phyloP scores from a whole-genome alignment of 805 yeast species.

The Wickerhamia fluorescens region DNA sequence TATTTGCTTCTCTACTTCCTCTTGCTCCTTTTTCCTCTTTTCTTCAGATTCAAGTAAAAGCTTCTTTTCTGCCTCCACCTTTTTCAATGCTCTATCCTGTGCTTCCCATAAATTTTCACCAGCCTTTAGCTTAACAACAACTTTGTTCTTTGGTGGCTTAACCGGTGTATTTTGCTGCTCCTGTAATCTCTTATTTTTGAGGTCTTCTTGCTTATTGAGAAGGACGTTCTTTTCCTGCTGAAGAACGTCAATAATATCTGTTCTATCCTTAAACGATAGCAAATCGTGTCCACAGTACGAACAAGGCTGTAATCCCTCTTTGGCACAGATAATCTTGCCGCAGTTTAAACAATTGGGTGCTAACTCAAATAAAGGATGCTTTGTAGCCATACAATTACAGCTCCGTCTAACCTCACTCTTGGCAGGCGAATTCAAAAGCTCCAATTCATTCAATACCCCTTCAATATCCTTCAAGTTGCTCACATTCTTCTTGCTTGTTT shows the following conservation, averaged over 20 bases:
- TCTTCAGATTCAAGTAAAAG: conserved; percentile 16
- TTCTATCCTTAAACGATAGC: conserved; percentile 54
- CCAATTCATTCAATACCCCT: conserved; percentile 49
- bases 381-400: conserved; percentile 81
- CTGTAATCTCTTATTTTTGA: conserved; percentile 12
- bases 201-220: conserved; percentile 14
- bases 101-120: conserved; percentile 61
- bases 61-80: conserved; percentile 42
- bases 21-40: conserved; percentile 14
- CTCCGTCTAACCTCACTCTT: conserved; percentile 13
- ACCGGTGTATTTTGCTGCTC: conserved; percentile 9
- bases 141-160: conserved; percentile 20
- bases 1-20: conserved; percentile 34
- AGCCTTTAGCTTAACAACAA: conserved; percentile 48
- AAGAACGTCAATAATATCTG: conserved; percentile 47
- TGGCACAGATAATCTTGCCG: conserved; percentile 86
- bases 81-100: conserved; percentile 58
- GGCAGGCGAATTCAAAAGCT: conserved; percentile 23
- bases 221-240: conserved; percentile 42
- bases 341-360: conserved; percentile 94
- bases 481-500: conserved; percentile 38
- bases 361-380: conserved; percentile 81
- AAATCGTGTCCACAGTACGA: conserved; percentile 70
- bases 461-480: conserved; percentile 59
- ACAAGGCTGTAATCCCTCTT: conserved; percentile 90